Evolutionary conservation across 176 grass and related monocot species (phyloP).

Genomic region (Triticum monococcum): DNA sequence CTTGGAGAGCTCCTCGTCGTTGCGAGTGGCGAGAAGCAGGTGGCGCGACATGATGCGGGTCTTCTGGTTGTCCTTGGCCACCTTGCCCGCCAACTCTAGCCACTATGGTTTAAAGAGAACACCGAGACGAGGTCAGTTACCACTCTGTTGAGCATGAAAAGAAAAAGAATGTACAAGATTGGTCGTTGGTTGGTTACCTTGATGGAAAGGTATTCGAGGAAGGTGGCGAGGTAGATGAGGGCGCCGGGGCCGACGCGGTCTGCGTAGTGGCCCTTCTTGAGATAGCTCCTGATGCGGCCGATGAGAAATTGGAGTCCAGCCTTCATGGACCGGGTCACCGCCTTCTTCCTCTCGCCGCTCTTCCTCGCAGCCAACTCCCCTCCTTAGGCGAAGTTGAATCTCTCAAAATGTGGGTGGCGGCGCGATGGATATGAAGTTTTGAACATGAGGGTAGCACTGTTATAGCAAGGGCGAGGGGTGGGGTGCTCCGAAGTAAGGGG

Average conservation of each 20-base stretch:
- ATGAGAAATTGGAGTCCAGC: no score
- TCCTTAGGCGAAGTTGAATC: background rate
- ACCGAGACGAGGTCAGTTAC: background rate
- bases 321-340: no score
- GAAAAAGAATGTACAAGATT: background rate
- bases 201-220: slow-evolving; percentile 37
- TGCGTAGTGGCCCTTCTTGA: background rate
- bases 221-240: slow-evolving; percentile 29
- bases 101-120: background rate
- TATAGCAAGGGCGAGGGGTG: background rate
- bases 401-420: rapidly evolving
- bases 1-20: slow-evolving; percentile 31
- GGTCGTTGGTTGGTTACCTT: no score
- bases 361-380: no score
- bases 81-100: slow-evolving; percentile 28
- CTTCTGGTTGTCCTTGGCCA: slow-evolving; percentile 36
- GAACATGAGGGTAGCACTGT: no score
- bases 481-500: no score
- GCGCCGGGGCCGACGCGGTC: slow-evolving; percentile 37
- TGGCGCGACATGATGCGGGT: slow-evolving; percentile 10
- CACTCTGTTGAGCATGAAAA: background rate
- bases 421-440: no score
- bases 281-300: no score
- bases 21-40: slow-evolving; percentile 25
- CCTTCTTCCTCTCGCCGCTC: no score